Evolutionary conservation across 139 green algal species (phyloP).

Genomic region (Medakamo hakoo): DNA sequence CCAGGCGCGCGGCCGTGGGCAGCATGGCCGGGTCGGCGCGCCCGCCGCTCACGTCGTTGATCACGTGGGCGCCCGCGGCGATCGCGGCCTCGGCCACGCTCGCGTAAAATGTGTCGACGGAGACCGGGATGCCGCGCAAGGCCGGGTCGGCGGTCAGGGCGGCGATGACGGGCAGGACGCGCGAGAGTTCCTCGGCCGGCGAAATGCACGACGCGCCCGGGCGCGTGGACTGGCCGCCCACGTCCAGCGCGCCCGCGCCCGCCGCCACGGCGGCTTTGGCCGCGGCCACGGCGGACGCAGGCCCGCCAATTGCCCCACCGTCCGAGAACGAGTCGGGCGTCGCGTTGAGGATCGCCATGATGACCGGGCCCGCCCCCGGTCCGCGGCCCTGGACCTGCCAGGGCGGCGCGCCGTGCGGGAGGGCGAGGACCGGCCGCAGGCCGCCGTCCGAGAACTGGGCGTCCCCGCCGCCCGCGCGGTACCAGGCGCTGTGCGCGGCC

Average conservation of each 20-base stretch:
- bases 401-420: conserved; percentile 9
- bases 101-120: conserved; percentile 85
- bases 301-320: conserved; percentile 28
- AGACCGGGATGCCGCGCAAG: conserved; percentile 37
- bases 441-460: neutral
- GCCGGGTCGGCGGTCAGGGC: conserved; percentile 16
- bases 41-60: conserved; percentile 93
- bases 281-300: conserved; percentile 27
- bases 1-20: conserved; percentile 39
- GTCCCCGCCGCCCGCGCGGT: neutral
- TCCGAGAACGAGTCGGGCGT: conserved; percentile 96
- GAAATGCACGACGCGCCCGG: conserved; percentile 43
- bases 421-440: conserved; percentile 16
- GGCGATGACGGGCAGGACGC: conserved; percentile 69
- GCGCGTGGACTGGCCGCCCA: conserved; percentile 89
- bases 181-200: conserved; percentile 46
- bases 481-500: neutral
- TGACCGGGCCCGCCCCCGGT: neutral
- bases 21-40: conserved; percentile 58
- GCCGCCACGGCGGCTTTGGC: conserved; percentile 49
- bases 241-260: conserved; percentile 75
- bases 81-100: conserved; percentile 55
- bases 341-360: conserved; percentile 96
- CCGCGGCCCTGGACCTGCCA: neutral
- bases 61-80: conserved; percentile 62